Percentiles rank a stretch among this genome's conserved stretches.
Conservation (phyloP, 2,329 filamentous ascomycete genomes). For the Xylariaceae sp. region DNA sequence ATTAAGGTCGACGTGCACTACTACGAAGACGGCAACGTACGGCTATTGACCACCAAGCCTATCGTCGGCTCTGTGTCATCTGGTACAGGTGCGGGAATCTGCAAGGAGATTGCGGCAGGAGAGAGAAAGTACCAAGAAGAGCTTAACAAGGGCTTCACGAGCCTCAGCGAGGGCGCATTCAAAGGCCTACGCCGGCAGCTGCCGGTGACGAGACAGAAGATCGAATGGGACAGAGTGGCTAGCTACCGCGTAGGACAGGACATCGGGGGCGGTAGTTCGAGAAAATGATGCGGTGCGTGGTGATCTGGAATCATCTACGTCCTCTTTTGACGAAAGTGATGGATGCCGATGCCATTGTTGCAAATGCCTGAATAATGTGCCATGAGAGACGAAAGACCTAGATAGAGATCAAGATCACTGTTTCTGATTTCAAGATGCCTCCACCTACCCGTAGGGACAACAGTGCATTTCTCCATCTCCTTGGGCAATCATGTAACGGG, state of each 20-base stretch:
- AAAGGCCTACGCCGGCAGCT: constrained; percentile 88
- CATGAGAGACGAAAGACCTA: background rate
- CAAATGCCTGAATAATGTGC: constrained; percentile 6
- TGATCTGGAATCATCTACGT: constrained; percentile 11
- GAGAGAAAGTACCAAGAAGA: constrained; percentile 97
- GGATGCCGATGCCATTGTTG: constrained; percentile 9
- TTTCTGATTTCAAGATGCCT: constrained; percentile 1
- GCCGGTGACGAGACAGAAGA: constrained; percentile 95
- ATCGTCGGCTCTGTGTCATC: constrained; percentile 57
- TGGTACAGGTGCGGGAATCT: constrained; percentile 60
- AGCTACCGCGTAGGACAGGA: constrained; percentile 83
- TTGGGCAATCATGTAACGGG: no score
- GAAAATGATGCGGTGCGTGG: constrained; percentile 36
- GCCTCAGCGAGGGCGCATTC: constrained; percentile 88
- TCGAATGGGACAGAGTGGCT: constrained; percentile 98
- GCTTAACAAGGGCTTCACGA: constrained; percentile 83
- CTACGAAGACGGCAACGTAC: constrained; percentile 98
- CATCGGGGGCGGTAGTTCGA: constrained; percentile 62
- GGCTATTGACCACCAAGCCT: constrained; percentile 81
- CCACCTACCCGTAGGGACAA: background rate
- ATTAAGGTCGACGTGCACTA: constrained; percentile 97
- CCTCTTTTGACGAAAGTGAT: constrained; percentile 7
- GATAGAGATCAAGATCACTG: background rate
- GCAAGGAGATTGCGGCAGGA: constrained; percentile 67
- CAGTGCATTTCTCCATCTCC: no score